Evolutionary conservation across 768 basidiomycete genomes (phyloP), one percentile per base, ranked within the genome.

Genomic region (Hemileccinum rubropunctum): DNA sequence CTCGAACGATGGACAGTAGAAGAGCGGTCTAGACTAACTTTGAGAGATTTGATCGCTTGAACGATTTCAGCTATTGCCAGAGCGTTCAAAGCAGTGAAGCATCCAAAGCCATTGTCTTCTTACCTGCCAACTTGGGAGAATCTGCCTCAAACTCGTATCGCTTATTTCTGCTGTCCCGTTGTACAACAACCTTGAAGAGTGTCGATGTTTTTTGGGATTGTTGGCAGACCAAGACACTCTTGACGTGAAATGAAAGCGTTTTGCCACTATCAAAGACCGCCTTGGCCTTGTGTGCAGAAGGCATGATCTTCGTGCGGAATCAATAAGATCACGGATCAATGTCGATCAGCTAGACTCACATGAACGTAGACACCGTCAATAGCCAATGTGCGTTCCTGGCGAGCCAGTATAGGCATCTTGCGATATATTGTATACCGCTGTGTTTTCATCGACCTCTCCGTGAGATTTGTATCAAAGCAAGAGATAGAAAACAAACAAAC

Each of bases 91-190:
- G 20, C 15, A 42, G 26, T 15, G 17, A 33, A 41, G 3, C 14
- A 14, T 42, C 15, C 35, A 39, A 33, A 40, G 14, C 18, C 7
- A 8, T 20, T 17, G 27, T 21, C 14, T 11, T 18, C 88, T 59
- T 62, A 89, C 90, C 79, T 41, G 95, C 92, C 48, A 83, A 63
- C 66, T 84, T 86, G 2, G 88, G 77, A 57, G 73, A 92, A 68
- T 95, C 95, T 0, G 94, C 95, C 71, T 99, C 97, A 64, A 97
- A 98, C 60, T 98, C 95, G 64, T 98, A 98, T 34, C 93, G 77
- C 76, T 98, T 99, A 58, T 85, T 87, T 36, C 82, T 77, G 37
- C 79, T 78, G 33, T 81, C 79, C 54, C 88, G 74, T 62, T 82
- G 86, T 12, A 98, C 80, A 28, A 95, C 81, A 17, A 98, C 78